Percentiles rank a stretch among this genome's conserved stretches.
phyloP scores from a whole-genome alignment of 2,329 filamentous ascomycete species.

The Ophiocordyceps polyrhachis-furcata region DNA sequence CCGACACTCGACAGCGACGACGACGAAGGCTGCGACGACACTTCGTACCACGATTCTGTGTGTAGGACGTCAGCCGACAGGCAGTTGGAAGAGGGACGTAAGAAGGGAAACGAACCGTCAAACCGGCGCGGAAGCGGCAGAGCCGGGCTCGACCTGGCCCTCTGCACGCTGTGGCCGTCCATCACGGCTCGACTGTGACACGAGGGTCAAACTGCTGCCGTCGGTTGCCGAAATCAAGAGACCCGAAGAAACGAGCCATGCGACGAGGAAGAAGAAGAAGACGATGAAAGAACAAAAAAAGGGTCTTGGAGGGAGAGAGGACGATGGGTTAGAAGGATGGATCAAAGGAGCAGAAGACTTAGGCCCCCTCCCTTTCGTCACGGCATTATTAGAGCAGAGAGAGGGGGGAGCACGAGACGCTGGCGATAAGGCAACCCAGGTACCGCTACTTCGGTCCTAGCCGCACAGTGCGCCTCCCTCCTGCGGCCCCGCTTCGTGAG shows the following conservation, averaged over 20 bases:
- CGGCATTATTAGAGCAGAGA: neutral
- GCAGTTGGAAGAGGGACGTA: neutral
- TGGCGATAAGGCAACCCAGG: neutral
- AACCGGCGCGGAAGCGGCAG: slow-evolving; percentile 15
- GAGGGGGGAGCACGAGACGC: neutral
- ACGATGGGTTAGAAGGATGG: neutral
- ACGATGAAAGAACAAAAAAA: neutral
- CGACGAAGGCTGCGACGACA: slow-evolving; percentile 81
- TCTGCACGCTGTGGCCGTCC: neutral
- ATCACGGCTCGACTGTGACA: neutral
- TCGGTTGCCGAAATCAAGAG: neutral
- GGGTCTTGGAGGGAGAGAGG: neutral
- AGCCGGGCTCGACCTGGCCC: slow-evolving; percentile 9
- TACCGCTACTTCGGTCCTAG: neutral
- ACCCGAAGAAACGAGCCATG: neutral
- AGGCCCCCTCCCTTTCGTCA: neutral
- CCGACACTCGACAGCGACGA: slow-evolving; percentile 73
- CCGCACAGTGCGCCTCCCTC: neutral
- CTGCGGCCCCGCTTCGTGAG: neutral
- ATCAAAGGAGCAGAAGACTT: neutral
- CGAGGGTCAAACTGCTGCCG: neutral
- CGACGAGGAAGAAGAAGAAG: neutral
- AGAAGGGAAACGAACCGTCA: slow-evolving; percentile 13
- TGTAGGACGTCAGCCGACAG: neutral
- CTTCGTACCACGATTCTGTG: slow-evolving; percentile 89